Percentiles rank a stretch among this genome's conserved stretches.
These are phyloP conservation scores for Gossypium stocksii DNA, from an alignment of 345 rosid species.

Conservation along the genomic window DNA sequence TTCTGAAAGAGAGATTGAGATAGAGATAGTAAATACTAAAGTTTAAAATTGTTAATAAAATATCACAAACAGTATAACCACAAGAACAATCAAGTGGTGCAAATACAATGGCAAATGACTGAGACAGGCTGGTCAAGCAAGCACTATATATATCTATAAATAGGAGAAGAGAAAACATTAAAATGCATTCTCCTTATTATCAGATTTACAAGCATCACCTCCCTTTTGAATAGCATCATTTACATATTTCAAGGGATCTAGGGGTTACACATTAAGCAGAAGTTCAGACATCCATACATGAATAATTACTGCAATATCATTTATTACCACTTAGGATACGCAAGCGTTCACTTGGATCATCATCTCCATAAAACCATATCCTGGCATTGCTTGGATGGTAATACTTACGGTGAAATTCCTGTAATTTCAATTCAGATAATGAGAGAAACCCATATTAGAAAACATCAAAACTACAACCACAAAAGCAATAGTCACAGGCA, in stretches of 20 bases:
- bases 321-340: slow-evolving; percentile 73
- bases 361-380: slow-evolving; percentile 98
- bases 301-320: slow-evolving; percentile 8
- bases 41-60: neutral
- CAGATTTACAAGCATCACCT: neutral
- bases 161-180: neutral
- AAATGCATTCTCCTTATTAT: neutral
- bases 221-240: neutral
- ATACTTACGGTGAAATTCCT: slow-evolving; percentile 87
- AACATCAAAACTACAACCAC: slow-evolving; percentile 2
- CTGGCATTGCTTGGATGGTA: slow-evolving; percentile 96
- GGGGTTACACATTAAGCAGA: neutral
- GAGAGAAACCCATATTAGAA: slow-evolving; percentile 3
- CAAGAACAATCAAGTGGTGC: neutral
- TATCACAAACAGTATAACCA: neutral
- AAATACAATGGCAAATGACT: neutral
- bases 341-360: slow-evolving; percentile 75
- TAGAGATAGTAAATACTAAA: neutral
- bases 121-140: neutral
- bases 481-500: neutral
- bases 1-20: slow-evolving; percentile 39
- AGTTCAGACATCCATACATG: neutral
- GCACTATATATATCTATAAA: neutral
- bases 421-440: slow-evolving; percentile 21
- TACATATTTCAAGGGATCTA: neutral